phyloP scores from a whole-genome alignment of 2,329 filamentous ascomycete species.

The Penicillium expansum region DNA sequence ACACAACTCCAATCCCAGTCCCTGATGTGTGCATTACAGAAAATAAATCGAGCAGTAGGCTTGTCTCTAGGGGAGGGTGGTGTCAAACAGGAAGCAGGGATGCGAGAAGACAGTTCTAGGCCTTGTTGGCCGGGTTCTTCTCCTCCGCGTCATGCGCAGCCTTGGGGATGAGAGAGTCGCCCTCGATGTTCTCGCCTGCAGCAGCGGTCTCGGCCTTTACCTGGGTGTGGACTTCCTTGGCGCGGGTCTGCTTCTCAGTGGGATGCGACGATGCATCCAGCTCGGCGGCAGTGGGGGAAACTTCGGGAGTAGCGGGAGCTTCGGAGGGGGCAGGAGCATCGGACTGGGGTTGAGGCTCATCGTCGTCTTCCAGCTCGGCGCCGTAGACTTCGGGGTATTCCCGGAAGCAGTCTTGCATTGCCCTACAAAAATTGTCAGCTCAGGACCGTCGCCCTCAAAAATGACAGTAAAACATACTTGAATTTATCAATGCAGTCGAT shows the following conservation, averaged over 20 bases:
- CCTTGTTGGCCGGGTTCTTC: conserved; percentile 21
- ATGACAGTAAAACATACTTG: conserved; percentile 61
- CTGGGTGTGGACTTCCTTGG: conserved; percentile 25
- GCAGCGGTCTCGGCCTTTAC: conserved; percentile 23
- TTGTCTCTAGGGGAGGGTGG: conserved; percentile 8
- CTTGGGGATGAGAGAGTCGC: conserved; percentile 49
- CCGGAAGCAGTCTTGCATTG: conserved; percentile 97
- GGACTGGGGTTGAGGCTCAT: conserved; percentile 41
- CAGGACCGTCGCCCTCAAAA: background rate
- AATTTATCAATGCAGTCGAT: conserved; percentile 98
- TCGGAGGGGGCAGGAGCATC: conserved; percentile 32
- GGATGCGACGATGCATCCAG: conserved; percentile 25
- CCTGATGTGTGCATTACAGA: conserved; percentile 11
- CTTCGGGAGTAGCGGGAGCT: conserved; percentile 28
- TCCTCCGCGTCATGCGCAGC: conserved; percentile 47
- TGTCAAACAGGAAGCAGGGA: conserved; percentile 10
- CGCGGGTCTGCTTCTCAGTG: conserved; percentile 26
- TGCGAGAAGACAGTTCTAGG: conserved; percentile 19
- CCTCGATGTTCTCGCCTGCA: conserved; percentile 36
- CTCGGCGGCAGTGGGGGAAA: conserved; percentile 21
- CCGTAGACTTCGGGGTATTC: conserved; percentile 91
- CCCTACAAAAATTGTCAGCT: conserved; percentile 54
- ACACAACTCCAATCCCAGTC: conserved; percentile 22
- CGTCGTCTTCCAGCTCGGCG: conserved; percentile 77
- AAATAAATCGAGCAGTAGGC: background rate